phyloP scores from a whole-genome alignment of 2,329 filamentous ascomycete species.

The Truncatella angustata region DNA sequence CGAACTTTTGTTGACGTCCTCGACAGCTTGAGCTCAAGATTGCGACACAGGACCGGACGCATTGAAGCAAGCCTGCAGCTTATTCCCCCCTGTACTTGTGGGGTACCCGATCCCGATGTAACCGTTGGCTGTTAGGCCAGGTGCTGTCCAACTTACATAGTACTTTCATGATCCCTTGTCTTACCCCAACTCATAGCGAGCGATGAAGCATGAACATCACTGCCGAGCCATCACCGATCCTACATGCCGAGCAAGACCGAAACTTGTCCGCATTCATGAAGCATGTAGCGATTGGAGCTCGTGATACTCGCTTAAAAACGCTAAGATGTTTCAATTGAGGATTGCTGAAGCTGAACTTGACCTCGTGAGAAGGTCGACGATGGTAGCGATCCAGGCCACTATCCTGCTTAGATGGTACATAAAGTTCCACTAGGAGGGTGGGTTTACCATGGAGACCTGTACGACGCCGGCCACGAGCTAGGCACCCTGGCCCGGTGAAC shows the following conservation, averaged over 20 bases:
- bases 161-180: neutral
- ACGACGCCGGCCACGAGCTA: neutral
- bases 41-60: too few relatives aligned
- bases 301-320: neutral
- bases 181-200: neutral
- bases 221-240: neutral
- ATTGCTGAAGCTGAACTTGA: neutral
- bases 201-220: neutral
- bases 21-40: neutral
- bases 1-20: conserved; percentile 1
- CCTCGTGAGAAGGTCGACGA: neutral
- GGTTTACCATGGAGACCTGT: neutral
- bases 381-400: neutral
- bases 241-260: neutral
- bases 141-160: too few relatives aligned
- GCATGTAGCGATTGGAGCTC: neutral
- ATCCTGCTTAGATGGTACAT: too few relatives aligned
- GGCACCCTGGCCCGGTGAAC: neutral
- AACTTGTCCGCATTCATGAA: neutral
- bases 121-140: neutral
- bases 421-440: neutral
- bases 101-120: neutral
- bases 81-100: neutral
- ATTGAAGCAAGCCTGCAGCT: too few relatives aligned
- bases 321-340: neutral